These are phyloP conservation scores for Naumovozyma castellii DNA, from an alignment of 805 yeast genomes.

Conservation along the genomic window DNA sequence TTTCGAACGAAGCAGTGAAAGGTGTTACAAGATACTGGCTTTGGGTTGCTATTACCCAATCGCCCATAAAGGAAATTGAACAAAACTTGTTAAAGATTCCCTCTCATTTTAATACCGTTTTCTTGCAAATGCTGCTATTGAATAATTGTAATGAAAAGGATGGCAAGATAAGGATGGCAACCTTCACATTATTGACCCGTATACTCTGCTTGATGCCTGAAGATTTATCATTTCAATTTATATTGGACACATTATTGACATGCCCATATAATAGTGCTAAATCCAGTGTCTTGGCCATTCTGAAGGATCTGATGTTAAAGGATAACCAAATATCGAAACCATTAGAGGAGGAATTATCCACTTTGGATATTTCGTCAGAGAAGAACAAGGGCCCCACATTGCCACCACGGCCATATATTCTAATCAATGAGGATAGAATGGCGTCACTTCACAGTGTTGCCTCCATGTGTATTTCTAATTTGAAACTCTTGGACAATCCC, in stretches of 20 bases:
- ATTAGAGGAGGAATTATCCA: neutral
- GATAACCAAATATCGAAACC: conserved; percentile 4
- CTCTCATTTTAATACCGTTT: conserved; percentile 27
- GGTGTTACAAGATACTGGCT: conserved; percentile 30
- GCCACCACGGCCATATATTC: conserved; percentile 35
- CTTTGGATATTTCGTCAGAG: neutral
- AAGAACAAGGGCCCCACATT: conserved; percentile 9
- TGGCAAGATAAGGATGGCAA: conserved; percentile 33
- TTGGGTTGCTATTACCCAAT: conserved; percentile 27
- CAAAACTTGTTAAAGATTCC: conserved; percentile 19
- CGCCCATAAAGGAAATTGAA: conserved; percentile 13
- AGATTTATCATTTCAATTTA: conserved; percentile 45
- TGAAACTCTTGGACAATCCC: conserved; percentile 15
- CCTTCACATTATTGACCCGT: conserved; percentile 53
- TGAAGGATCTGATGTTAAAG: conserved; percentile 53
- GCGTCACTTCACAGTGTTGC: conserved; percentile 37
- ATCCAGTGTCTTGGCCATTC: conserved; percentile 50
- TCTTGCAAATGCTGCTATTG: conserved; percentile 36
- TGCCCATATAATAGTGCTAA: conserved; percentile 63
- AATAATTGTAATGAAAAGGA: conserved; percentile 31
- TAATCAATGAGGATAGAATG: conserved; percentile 35
- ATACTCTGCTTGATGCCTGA: conserved; percentile 52
- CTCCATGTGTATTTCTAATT: conserved; percentile 24
- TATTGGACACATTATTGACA: conserved; percentile 52
- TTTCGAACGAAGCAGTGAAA: conserved; percentile 18